These are phyloP conservation scores for Hymenochaete sp. DNA, from an alignment of 1,284 basidiomycete species.

Conservation along the genomic window DNA sequence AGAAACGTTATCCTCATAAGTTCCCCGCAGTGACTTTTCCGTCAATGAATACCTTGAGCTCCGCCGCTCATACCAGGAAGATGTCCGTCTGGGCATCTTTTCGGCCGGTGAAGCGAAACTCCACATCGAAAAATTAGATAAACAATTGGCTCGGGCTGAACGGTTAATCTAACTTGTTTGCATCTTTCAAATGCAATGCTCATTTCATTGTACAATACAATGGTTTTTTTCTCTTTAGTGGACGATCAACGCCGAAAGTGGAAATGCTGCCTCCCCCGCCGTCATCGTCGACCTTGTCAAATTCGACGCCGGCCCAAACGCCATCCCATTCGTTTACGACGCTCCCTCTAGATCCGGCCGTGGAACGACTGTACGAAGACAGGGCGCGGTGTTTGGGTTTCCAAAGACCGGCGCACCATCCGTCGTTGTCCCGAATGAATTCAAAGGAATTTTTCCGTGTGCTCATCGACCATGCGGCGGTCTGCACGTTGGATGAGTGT, in stretches of 20 bases:
- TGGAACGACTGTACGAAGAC: slow-evolving; percentile 11
- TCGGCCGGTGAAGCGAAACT: slow-evolving; percentile 9
- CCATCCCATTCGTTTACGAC: not conserved
- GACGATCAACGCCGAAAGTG: not conserved
- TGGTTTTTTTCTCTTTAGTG: not conserved
- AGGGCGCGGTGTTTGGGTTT: slow-evolving; percentile 9
- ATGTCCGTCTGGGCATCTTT: slow-evolving; percentile 14
- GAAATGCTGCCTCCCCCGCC: not conserved
- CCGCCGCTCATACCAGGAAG: slow-evolving; percentile 14
- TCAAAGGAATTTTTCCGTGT: slow-evolving; percentile 7
- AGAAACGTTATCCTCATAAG: too few relatives aligned
- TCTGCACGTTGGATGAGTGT: slow-evolving; percentile 12
- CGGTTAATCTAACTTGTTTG: not conserved
- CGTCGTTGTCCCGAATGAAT: slow-evolving; percentile 4
- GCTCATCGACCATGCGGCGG: slow-evolving; percentile 12
- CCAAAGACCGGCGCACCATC: slow-evolving; percentile 7
- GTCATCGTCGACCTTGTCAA: not conserved
- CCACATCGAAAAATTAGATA: slow-evolving; percentile 13
- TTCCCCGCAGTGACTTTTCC: too few relatives aligned
- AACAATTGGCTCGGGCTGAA: slow-evolving; percentile 6
- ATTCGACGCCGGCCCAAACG: not conserved
- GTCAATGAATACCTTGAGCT: slow-evolving; percentile 13
- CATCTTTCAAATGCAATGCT: not conserved
- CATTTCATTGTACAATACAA: not conserved
- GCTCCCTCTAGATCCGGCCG: slow-evolving; percentile 4